Base-by-base conservation (phyloP, 1,139 yeast genomes). In the Meyerozyma athensensis region DNA sequence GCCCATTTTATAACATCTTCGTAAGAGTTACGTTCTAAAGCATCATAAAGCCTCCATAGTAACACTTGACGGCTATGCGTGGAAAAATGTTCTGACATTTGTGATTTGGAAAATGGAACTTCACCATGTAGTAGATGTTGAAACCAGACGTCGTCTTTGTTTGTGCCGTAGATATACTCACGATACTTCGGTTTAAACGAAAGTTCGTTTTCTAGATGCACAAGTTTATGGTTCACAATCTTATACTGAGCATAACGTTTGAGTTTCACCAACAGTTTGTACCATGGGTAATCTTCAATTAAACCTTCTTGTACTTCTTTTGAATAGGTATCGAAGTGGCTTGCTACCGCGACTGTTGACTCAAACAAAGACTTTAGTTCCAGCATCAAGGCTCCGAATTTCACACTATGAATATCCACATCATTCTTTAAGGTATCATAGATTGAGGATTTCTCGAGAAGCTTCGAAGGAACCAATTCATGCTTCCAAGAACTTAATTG, bases 221-320 rank as follows among this genome's bases (percentile, higher is more conserved):
- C 66, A 24, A 81, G 58, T 47, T 74, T 77, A 37, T 65, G 65
- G 48, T 81, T 81, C 8, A 77, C 62, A 18, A 74, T 58, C 43
- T 79, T 76, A 43, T 81, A 67, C 41, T 74, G 73, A 12, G 82
- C 73, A 43, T 79, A 81, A 10, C 79, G 65, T 36, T 64, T 70
- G 24, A 84, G 50, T 52, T 85, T 85, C 43, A 69, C 72, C 48
- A 68, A 71, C 40, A 72, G 63, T 45, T 68, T 66, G 61, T 81
- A 84, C 86, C 92, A 81, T 1, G 95, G 86, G 47, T 74, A 80
- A 49, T 83, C 95, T 34, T 68, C 63, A 2, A 66, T 58, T 36
- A 81, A 70, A 19, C 70, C 65, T 2, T 57, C 57, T 46, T 76
- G 78, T 12, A 84, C 64, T 2, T 53, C 50, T 8, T 48, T 42